Evolutionary conservation across 306 rosid species (phyloP), one percentile per base, ranked within the genome.

Genomic region (Cicer arietinum): DNA sequence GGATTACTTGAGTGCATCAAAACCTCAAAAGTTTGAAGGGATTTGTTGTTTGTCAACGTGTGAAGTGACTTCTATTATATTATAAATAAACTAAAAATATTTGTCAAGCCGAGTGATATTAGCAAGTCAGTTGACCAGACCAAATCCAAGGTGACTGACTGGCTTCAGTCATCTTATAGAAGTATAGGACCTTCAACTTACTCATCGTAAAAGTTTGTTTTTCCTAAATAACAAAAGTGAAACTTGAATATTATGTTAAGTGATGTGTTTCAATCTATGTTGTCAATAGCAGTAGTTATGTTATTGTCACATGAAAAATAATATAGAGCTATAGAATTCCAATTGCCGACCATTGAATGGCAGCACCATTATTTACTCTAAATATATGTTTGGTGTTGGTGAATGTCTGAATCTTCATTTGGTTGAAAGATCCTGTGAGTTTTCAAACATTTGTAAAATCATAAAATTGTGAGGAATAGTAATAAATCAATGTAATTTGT

Each of bases 41-140:
- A 13, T 48, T 16, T 61, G 35, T 62, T 45, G 50, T 69, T 62
- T 51, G 40, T 65, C 64, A 65, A 70, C 47, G 4, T 48, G 14
- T 9, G 13, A 74, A 7, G 40, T 70, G 64, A 77, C 71, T 58
- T 52, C 45, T 22, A 41, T 56, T 43, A 39, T 56, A 64, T 77
- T 8, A 64, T 78, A 42, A 25, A 59, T 52, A 6, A 41, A 60
- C 3, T n/a, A 45, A 18, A 67, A 30, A 35, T 20, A 54, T 51
- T 57, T 80, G 12, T 50, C 65, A 46, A 77, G 64, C 64, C 46
- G 12, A 51, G 6, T 63, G 13, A 16, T 18, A 63, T 54, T 56
- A 35, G 46, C 73, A 43, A 5, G 75, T 57, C 2, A 10, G 69
- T 80, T 72, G 86, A 69, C 74, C 75, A 47, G 88, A 83, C 77